Base-by-base conservation (phyloP, 2,329 filamentous ascomycete species). In the Beauveria brongniartii region DNA sequence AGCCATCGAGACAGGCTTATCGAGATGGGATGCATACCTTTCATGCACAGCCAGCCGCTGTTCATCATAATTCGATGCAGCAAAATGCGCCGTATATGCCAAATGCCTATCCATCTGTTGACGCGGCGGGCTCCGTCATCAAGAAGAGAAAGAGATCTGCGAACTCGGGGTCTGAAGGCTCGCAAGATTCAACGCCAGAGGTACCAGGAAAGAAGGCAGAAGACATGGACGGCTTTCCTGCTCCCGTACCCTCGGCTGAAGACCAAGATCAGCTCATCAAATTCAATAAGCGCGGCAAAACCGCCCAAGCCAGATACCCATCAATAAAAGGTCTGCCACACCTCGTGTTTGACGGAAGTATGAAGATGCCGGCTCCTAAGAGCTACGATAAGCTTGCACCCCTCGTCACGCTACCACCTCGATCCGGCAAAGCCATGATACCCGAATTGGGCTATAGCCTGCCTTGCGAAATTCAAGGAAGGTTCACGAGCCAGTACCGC, bases 381-480 rank as follows among this genome's bases (percentile, higher is more conserved):
- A 77, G 74, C 59, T 77, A 77, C 59, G 77, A 79, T 51, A 78
- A 78, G 63, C 68, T 79, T 41, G 70, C 74, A 1, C 77, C 77
- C 6, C 67, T 78, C 28, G 74, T 79, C 18, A 75, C 77, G 7
- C 63, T 76, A 22, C 74, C 77, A 8, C 67, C 76, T 16, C 71
- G 71, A 46, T 77, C 70, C 24, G 72, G 74, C 9, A 74, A 72
- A 46, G 65, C 69, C 3, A 71, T 78, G 56, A 68, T 78, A 2
- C 73, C 75, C 1, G 74, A 76, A 40, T 61, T 77, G 34, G 73
- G 72, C 4, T 74, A 73, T 52, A 67, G 67, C 12, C 68, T 79
- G 16, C 75, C 77, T 3, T 78, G 75, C 50, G 77, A 79, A 63
- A 73, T 78, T 5, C 77, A 79, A 57, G 77, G 77, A 10, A 69